Percentiles rank a stretch among this genome's conserved stretches.
Conservation (phyloP, 2,329 filamentous ascomycete genomes). For the Claviceps capensis region DNA sequence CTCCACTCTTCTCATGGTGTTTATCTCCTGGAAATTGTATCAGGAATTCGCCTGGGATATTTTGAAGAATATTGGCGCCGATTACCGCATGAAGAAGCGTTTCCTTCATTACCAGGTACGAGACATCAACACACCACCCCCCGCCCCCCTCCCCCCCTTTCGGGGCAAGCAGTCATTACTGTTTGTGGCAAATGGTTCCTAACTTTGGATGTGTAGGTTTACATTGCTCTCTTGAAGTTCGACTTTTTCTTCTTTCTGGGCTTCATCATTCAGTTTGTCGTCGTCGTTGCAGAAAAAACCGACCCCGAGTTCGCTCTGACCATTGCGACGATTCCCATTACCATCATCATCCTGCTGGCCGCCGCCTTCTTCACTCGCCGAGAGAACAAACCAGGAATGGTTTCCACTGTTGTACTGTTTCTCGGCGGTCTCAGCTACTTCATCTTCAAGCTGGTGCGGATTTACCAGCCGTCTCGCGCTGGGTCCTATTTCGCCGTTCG, state of each 20-base stretch:
- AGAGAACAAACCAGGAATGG: constrained; percentile 70
- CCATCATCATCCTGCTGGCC: constrained; percentile 72
- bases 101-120: constrained; percentile 89
- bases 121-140: constrained; percentile 11
- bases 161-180: not conserved
- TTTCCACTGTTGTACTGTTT: constrained; percentile 68
- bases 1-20: constrained; percentile 56
- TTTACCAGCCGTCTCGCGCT: constrained; percentile 57
- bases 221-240: constrained; percentile 94
- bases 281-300: constrained; percentile 61
- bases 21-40: constrained; percentile 87
- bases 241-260: constrained; percentile 99
- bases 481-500: constrained; percentile 62
- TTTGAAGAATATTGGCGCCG: constrained; percentile 96
- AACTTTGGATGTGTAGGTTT: constrained; percentile 49
- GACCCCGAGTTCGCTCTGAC: constrained; percentile 75
- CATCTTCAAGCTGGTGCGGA: constrained; percentile 93
- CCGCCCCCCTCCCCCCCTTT: not conserved
- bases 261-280: constrained; percentile 95
- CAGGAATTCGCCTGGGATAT: constrained; percentile 99
- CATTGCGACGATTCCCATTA: constrained; percentile 78
- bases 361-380: constrained; percentile 75
- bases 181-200: not conserved
- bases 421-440: constrained; percentile 87
- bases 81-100: constrained; percentile 90